These are phyloP conservation scores for Sclerotinia sclerotiorum DNA, from an alignment of 2,329 filamentous ascomycete genomes.

Conservation along the genomic window DNA sequence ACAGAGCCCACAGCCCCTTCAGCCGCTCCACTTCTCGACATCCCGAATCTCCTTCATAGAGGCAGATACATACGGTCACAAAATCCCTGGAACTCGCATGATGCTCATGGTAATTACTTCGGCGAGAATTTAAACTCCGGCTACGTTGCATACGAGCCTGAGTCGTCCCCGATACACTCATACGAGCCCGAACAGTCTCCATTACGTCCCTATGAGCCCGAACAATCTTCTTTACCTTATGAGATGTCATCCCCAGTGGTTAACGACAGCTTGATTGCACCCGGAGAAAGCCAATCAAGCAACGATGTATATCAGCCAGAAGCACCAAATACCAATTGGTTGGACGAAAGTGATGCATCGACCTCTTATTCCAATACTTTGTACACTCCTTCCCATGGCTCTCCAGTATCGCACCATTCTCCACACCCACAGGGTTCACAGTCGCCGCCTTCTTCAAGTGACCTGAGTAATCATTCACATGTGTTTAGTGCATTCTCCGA, in stretches of 20 bases:
- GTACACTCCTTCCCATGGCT: slow-evolving; percentile 25
- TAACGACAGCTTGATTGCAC: not conserved
- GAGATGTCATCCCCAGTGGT: slow-evolving; percentile 1
- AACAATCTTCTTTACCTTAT: slow-evolving; percentile 69
- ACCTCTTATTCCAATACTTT: slow-evolving; percentile 28
- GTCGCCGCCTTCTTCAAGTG: slow-evolving; percentile 27
- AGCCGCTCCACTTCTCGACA: slow-evolving; percentile 1
- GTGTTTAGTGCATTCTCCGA: slow-evolving; percentile 33
- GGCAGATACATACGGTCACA: slow-evolving; percentile 20
- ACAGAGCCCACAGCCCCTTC: not conserved
- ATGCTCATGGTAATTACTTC: slow-evolving; percentile 27
- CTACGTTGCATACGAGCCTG: slow-evolving; percentile 55
- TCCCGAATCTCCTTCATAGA: slow-evolving; percentile 21
- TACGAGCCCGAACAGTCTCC: slow-evolving; percentile 61
- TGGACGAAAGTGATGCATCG: slow-evolving; percentile 25
- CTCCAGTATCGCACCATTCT: slow-evolving; percentile 26
- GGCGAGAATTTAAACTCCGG: slow-evolving; percentile 25
- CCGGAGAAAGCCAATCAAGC: slow-evolving; percentile 1
- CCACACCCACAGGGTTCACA: slow-evolving; percentile 27
- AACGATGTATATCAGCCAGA: slow-evolving; percentile 35
- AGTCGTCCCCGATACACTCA: slow-evolving; percentile 58
- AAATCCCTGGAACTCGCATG: slow-evolving; percentile 33
- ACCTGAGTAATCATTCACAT: slow-evolving; percentile 32
- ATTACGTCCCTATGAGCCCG: slow-evolving; percentile 64
- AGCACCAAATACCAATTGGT: slow-evolving; percentile 28